Base-by-base conservation (phyloP, 1,139 yeast genomes). In the Geotrichum histeridarum region DNA sequence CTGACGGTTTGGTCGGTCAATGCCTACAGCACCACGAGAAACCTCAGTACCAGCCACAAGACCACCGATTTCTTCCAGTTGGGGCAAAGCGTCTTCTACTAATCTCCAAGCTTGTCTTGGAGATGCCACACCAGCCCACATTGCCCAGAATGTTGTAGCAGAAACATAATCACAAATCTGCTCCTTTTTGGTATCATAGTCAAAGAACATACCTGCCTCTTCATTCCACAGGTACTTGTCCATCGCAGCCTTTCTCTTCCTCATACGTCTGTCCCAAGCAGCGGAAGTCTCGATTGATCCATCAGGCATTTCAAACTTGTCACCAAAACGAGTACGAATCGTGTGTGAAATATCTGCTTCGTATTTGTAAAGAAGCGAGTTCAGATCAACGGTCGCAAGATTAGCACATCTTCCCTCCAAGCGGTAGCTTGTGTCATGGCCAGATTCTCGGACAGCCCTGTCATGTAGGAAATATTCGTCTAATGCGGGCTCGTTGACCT, bases 371-470 rank as follows among this genome's bases (percentile, higher is more conserved):
- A 93, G 74, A 63, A 94, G 74, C 4, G 95, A 78, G 70, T 91
- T 91, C 64, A 93, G 76, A 68, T 93, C 99, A 54, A 93, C 85
- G 0, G 98, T 93, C 1, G 96, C 97, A 60, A 93, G 73, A 66
- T 86, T 76, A 0, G 96, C 97, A 70, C 96, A 89, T 51, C 81
- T 79, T 37, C 96, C 95, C 71, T 91, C 97, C 54, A 93, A 74
- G 64, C 99, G 77, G 67, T 91, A 90, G 2, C 93, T 79, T 0
- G 98, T 94, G 68, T 93, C 99, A 69, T 93, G 99, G 1, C 99
- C 99, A 46, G 95, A 85, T 71, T 93, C 99, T 66, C 99, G 80
- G 14, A 93, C 96, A 1, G 96, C 98, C 58, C 98, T 78, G 70
- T 93, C 99, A 68, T 93, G 96, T 54, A 87, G 70, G 69, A 93